Percentiles rank a stretch among this genome's conserved stretches.
Evolutionary conservation across 345 rosid species (phyloP).

Genomic region (Camelina hispida): DNA sequence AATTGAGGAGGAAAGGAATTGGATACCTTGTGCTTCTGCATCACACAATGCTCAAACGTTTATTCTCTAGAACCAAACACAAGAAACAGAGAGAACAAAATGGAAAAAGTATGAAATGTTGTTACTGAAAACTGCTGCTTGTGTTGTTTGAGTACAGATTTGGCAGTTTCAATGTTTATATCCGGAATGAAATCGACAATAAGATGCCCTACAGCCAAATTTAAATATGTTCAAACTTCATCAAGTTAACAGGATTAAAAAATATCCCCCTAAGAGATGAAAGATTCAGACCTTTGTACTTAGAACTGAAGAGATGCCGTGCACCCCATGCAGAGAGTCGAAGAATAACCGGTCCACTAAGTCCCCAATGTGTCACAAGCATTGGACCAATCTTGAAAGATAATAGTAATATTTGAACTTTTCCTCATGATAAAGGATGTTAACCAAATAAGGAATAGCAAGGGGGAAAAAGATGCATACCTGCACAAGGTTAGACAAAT

Average conservation of each 20-base stretch:
- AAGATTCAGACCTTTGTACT: constrained; percentile 63
- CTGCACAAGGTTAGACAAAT: constrained; percentile 67
- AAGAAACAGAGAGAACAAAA: constrained; percentile 13
- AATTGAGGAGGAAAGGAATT: constrained; percentile 79
- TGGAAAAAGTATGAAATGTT: constrained; percentile 14
- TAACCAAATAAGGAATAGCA: not conserved
- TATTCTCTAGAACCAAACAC: not conserved
- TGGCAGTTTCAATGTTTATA: constrained; percentile 64
- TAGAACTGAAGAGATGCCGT: constrained; percentile 63
- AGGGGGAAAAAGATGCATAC: constrained; percentile 45
- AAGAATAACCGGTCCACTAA: constrained; percentile 91
- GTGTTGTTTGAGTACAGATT: constrained; percentile 65
- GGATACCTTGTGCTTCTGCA: constrained; percentile 75
- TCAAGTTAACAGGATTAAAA: not conserved
- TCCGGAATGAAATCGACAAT: constrained; percentile 82
- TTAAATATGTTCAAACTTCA: constrained; percentile 1
- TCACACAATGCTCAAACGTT: constrained; percentile 39
- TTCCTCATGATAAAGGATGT: not conserved
- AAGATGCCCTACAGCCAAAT: constrained; percentile 65
- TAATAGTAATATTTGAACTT: not conserved
- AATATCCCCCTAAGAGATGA: not conserved
- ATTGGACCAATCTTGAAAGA: constrained; percentile 75
- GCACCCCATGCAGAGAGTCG: constrained; percentile 98
- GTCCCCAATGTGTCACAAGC: constrained; percentile 98
- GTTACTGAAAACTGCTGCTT: constrained; percentile 65